Conservation (phyloP, 441 rosid genomes). For the Aquilaria agallochum region DNA sequence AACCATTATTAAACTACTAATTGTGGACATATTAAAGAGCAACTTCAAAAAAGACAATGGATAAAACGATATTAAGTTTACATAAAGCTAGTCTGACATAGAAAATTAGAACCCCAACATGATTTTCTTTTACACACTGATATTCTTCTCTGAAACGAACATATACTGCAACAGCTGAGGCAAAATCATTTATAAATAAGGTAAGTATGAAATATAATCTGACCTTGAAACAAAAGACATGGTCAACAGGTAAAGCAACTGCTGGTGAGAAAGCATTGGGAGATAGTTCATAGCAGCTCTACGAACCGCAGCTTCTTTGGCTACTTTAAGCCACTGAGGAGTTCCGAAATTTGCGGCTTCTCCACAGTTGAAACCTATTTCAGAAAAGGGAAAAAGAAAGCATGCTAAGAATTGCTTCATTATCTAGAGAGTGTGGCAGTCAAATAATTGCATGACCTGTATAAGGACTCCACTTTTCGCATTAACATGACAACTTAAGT, state of each 20-base stretch:
- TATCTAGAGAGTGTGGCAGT: too few relatives aligned
- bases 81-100: neutral
- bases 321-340: slow-evolving; percentile 95
- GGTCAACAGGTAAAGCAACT: slow-evolving; percentile 92
- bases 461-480: too few relatives aligned
- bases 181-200: too few relatives aligned
- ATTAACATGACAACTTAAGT: too few relatives aligned
- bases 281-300: slow-evolving; percentile 99
- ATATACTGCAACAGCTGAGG: too few relatives aligned
- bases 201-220: slow-evolving; percentile 16
- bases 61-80: neutral
- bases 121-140: too few relatives aligned
- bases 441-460: too few relatives aligned
- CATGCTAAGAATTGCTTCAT: too few relatives aligned
- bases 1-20: too few relatives aligned
- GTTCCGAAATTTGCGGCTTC: slow-evolving; percentile 99
- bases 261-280: slow-evolving; percentile 99
- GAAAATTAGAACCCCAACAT: too few relatives aligned
- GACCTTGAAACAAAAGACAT: slow-evolving; percentile 98
- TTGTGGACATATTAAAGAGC: too few relatives aligned
- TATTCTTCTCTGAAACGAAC: too few relatives aligned
- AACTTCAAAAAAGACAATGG: neutral
- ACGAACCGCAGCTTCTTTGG: slow-evolving; percentile 99
- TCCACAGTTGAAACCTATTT: slow-evolving; percentile 96
- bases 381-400: slow-evolving; percentile 8